Evolutionary conservation across 2,329 filamentous ascomycete genomes (phyloP).

Genomic region (Xylaria sp.): DNA sequence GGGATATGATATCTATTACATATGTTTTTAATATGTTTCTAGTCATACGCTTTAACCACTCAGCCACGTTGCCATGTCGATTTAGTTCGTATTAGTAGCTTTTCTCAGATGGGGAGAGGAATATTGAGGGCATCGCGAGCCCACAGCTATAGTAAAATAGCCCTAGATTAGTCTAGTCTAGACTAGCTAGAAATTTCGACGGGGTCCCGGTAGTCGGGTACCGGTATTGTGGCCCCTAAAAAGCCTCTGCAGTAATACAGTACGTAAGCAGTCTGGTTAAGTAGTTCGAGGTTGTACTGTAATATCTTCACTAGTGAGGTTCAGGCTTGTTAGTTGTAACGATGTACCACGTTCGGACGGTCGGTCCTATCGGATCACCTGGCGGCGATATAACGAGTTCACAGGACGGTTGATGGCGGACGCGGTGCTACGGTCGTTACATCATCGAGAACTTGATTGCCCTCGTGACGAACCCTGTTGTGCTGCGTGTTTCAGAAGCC

Average conservation of each 20-base stretch:
- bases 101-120: neutral
- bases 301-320: too few species aligned
- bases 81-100: neutral
- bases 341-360: too few species aligned
- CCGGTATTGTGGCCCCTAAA: too few species aligned
- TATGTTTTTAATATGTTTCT: too few species aligned
- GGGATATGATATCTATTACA: too few species aligned
- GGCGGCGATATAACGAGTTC: neutral
- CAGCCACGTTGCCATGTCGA: slow-evolving; percentile 14
- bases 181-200: neutral
- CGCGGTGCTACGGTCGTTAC: neutral
- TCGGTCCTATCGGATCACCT: slow-evolving; percentile 1
- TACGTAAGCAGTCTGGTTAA: too few species aligned
- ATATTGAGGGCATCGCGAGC: neutral
- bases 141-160: neutral
- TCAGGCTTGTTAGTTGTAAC: too few species aligned
- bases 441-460: neutral
- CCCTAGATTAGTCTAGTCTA: neutral
- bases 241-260: too few species aligned
- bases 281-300: too few species aligned
- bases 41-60: slow-evolving; percentile 23
- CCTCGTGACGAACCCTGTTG: neutral
- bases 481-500: neutral
- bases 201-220: slow-evolving; percentile 1
- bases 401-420: neutral